Conservation (phyloP, 75 land plant species). For the Cunninghamia lanceolata region DNA sequence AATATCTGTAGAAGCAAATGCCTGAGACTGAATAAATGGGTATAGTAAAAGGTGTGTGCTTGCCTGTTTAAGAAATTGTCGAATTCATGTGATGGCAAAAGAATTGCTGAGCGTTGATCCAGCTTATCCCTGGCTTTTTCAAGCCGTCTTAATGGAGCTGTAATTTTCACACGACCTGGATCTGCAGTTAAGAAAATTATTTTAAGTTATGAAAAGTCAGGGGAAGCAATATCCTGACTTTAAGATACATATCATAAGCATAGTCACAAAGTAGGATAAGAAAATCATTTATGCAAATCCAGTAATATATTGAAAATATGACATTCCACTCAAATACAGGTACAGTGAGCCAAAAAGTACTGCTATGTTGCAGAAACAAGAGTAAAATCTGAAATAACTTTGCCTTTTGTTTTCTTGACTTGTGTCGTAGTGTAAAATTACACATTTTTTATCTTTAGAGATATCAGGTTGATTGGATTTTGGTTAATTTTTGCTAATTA, state of each 20-base stretch:
- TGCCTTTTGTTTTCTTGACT: not conserved
- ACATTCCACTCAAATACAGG: not conserved
- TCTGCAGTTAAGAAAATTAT: constrained; percentile 32
- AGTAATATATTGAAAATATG: not conserved
- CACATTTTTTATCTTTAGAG: not conserved
- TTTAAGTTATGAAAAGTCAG: not conserved
- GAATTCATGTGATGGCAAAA: constrained; percentile 54
- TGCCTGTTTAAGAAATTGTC: constrained; percentile 42
- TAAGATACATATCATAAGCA: not conserved
- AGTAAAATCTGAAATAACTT: not conserved
- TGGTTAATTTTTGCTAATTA: not conserved
- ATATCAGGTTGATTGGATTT: not conserved
- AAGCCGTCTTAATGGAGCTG: constrained; percentile 62
- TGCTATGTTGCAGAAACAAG: not conserved
- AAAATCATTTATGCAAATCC: not conserved
- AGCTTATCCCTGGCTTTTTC: constrained; percentile 25
- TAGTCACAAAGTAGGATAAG: not conserved
- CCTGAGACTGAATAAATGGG: constrained; percentile 1
- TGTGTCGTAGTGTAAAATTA: not conserved
- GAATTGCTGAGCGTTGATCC: constrained; percentile 37
- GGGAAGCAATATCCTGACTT: not conserved
- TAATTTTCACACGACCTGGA: constrained; percentile 64
- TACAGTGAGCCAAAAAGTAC: not conserved
- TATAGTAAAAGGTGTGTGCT: not conserved
- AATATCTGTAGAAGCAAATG: not conserved